A percentile compares a stretch with the other conserved stretches of the same genome.
Evolutionary conservation across 2,329 filamentous ascomycete species (phyloP).

Genomic region (Fusarium clavum): DNA sequence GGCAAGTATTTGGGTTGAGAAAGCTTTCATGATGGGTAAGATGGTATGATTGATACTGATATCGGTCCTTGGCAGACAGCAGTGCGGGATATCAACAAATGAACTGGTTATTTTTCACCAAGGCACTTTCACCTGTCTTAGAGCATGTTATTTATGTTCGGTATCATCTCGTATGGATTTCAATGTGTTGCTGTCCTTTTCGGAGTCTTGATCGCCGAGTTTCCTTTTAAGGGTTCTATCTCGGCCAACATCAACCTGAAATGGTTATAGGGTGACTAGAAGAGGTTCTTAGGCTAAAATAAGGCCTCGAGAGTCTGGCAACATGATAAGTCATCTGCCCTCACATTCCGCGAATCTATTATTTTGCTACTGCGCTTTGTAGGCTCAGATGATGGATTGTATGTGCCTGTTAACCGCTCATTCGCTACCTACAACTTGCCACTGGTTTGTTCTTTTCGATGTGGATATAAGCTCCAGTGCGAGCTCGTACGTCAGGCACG

Average conservation of each 20-base stretch:
- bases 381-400: background rate
- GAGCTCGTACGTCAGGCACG: too few species aligned
- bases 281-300: conserved; percentile 25
- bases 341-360: background rate
- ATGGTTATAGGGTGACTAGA: background rate
- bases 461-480: background rate
- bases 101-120: background rate
- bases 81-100: background rate
- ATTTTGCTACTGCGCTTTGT: background rate
- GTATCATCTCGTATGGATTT: background rate
- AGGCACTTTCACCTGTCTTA: background rate
- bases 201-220: conserved; percentile 45
- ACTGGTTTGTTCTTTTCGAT: too few species aligned
- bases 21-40: conserved; percentile 42
- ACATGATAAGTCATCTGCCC: background rate
- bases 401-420: background rate
- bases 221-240: conserved; percentile 39
- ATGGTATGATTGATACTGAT: background rate
- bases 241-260: conserved; percentile 9
- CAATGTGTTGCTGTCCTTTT: conserved; percentile 45
- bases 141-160: conserved; percentile 32
- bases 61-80: background rate
- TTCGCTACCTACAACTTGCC: background rate
- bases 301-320: background rate
- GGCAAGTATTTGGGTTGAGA: conserved; percentile 8